A percentile compares a stretch with the other conserved stretches of the same genome.
Conservation (phyloP, 768 basidiomycete genomes). For the Boletus speciosus region DNA sequence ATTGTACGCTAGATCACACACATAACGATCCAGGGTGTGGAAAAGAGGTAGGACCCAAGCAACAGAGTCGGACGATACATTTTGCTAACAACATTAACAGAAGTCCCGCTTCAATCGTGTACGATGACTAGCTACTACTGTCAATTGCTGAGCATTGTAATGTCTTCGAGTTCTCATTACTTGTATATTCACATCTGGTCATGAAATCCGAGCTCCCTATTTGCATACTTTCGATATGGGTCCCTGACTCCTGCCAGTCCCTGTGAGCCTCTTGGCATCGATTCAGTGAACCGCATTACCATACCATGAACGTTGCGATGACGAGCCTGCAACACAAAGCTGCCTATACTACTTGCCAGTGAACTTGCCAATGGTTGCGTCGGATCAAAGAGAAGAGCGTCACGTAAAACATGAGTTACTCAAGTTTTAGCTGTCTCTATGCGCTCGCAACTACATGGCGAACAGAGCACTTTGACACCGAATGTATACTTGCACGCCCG, state of each 20-base stretch:
- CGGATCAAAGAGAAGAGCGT: too few species aligned
- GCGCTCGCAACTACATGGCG: too few species aligned
- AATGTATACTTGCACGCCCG: too few species aligned
- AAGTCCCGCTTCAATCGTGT: slow-evolving; percentile 21
- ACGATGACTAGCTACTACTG: slow-evolving; percentile 10
- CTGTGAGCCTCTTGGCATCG: neutral
- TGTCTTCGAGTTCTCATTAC: neutral
- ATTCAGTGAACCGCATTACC: neutral
- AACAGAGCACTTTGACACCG: too few species aligned
- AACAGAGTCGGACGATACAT: neutral
- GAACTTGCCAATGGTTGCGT: too few species aligned
- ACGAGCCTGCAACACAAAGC: neutral
- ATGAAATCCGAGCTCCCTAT: neutral
- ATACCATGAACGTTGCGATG: neutral
- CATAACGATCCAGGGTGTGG: slow-evolving; percentile 12
- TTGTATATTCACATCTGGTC: neutral
- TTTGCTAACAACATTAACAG: slow-evolving; percentile 3
- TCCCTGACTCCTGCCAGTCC: neutral
- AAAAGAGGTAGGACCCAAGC: slow-evolving; percentile 7
- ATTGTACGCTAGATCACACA: neutral
- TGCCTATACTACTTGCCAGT: too few species aligned
- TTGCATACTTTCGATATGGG: neutral
- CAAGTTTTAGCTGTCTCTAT: too few species aligned
- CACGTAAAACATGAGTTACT: too few species aligned
- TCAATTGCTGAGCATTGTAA: neutral